Evolutionary conservation across 768 basidiomycete species (phyloP).

Genomic region (Strobilomyces echinocephalus): DNA sequence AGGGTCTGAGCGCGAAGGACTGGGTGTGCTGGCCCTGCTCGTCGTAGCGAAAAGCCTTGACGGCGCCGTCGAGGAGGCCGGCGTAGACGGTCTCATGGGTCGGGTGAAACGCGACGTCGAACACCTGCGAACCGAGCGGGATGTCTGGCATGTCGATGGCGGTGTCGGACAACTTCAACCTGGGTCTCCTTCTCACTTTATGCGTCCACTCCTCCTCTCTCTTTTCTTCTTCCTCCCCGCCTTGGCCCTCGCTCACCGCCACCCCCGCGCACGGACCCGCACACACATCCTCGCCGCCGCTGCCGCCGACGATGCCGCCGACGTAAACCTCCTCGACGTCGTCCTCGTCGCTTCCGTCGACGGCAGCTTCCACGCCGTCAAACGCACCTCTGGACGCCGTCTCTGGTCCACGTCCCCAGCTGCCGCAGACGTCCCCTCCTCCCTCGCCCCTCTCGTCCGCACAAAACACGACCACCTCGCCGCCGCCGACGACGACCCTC

Average conservation of each 20-base stretch:
- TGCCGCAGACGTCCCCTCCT: constrained; percentile 42
- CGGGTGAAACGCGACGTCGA: constrained; percentile 89
- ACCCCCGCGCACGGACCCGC: constrained; percentile 24
- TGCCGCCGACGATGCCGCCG: constrained; percentile 26
- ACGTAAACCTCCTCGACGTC: constrained; percentile 69
- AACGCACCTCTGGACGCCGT: constrained; percentile 73
- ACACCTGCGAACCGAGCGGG: constrained; percentile 70
- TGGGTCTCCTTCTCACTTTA: constrained; percentile 16
- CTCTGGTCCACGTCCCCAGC: constrained; percentile 86
- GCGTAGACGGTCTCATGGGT: constrained; percentile 63
- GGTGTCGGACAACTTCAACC: no score
- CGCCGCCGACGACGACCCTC: constrained; percentile 45
- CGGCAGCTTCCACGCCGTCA: constrained; percentile 91
- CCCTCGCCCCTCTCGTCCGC: constrained; percentile 69
- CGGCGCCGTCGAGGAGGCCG: constrained; percentile 74
- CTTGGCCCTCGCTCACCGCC: constrained; percentile 26
- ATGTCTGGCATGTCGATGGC: constrained; percentile 53
- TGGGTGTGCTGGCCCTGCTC: constrained; percentile 56
- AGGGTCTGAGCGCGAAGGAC: constrained; percentile 63
- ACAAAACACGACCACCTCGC: constrained; percentile 57
- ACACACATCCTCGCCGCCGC: not conserved
- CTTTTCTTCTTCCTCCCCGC: constrained; percentile 24
- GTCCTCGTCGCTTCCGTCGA: constrained; percentile 92
- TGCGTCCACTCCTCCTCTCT: constrained; percentile 29
- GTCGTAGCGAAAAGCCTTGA: constrained; percentile 79